A percentile compares a stretch with the other conserved stretches of the same genome.
Evolutionary conservation across 345 rosid species (phyloP).

Genomic region (Boechera retrofracta): DNA sequence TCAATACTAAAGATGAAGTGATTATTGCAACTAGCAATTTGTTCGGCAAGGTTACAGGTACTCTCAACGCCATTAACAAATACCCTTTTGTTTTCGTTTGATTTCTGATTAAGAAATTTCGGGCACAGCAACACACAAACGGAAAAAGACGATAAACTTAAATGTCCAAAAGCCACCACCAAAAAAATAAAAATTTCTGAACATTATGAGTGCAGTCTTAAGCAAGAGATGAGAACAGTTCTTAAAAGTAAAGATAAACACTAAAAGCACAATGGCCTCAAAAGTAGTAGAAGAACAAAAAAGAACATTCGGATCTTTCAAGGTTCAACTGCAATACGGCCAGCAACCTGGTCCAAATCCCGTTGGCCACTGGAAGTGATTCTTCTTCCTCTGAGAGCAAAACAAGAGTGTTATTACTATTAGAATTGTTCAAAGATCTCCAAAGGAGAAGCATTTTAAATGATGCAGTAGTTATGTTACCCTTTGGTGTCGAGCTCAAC

Average conservation of each 20-base stretch:
- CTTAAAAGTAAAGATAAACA: constrained; percentile 17
- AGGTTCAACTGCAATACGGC: constrained; percentile 63
- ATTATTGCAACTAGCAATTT: no score
- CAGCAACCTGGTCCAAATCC: constrained; percentile 95
- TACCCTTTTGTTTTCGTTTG: not conserved
- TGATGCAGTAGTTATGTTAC: constrained; percentile 30
- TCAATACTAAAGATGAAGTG: no score
- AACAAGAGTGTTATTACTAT: constrained; percentile 8
- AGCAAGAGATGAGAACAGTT: constrained; percentile 20
- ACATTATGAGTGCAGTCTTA: constrained; percentile 29
- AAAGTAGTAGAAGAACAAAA: constrained; percentile 36
- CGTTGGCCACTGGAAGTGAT: constrained; percentile 86
- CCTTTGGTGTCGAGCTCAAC: constrained; percentile 70
- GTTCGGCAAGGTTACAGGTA: no score
- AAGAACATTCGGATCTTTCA: constrained; percentile 36
- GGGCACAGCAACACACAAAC: not conserved
- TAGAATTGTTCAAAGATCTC: not conserved
- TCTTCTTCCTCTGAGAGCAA: constrained; percentile 66
- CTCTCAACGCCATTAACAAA: fast-evolving
- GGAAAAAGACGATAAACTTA: not conserved
- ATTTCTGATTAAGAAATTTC: not conserved
- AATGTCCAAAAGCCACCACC: not conserved
- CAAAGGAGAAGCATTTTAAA: not conserved
- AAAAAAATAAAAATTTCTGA: constrained; percentile 23
- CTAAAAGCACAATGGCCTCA: constrained; percentile 29